phyloP scores from a whole-genome alignment of 768 basidiomycete genomes.

The Suillus cothurnatus region DNA sequence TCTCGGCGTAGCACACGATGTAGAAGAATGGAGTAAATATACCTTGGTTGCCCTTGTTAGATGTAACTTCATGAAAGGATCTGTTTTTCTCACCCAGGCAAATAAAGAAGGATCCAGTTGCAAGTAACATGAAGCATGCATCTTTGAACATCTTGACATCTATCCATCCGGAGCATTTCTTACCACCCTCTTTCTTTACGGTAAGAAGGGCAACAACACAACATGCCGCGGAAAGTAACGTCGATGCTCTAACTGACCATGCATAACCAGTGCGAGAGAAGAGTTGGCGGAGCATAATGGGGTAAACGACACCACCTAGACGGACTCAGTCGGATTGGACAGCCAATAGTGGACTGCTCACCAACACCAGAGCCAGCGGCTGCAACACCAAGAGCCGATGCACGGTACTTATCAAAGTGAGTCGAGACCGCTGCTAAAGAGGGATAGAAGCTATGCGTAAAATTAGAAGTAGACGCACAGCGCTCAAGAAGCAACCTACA shows the following conservation, averaged over 20 bases:
- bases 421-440: conserved; percentile 67
- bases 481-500: conserved; percentile 45
- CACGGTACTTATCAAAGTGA: conserved; percentile 63
- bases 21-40: conserved; percentile 75
- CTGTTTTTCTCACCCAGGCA: conserved; percentile 52
- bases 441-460: conserved; percentile 63
- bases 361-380: conserved; percentile 71
- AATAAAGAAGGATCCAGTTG: conserved; percentile 56
- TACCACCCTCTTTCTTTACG: conserved; percentile 36
- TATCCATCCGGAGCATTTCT: conserved; percentile 20
- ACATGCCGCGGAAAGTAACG: conserved; percentile 49
- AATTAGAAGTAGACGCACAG: conserved; percentile 10
- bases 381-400: conserved; percentile 72
- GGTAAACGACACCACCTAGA: conserved; percentile 69
- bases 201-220: conserved; percentile 49
- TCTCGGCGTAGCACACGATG: conserved; percentile 60
- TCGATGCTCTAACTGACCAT: conserved; percentile 63
- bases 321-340: conserved; percentile 23
- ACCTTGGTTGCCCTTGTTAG: conserved; percentile 39
- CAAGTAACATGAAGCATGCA: conserved; percentile 52
- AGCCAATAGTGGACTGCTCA: conserved; percentile 24
- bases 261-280: conserved; percentile 59
- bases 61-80: neutral
- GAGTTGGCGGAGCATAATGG: conserved; percentile 61
- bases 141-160: conserved; percentile 44